These are phyloP conservation scores for Kodamaea neixiangensis DNA, from an alignment of 805 yeast species.

Conservation along the genomic window DNA sequence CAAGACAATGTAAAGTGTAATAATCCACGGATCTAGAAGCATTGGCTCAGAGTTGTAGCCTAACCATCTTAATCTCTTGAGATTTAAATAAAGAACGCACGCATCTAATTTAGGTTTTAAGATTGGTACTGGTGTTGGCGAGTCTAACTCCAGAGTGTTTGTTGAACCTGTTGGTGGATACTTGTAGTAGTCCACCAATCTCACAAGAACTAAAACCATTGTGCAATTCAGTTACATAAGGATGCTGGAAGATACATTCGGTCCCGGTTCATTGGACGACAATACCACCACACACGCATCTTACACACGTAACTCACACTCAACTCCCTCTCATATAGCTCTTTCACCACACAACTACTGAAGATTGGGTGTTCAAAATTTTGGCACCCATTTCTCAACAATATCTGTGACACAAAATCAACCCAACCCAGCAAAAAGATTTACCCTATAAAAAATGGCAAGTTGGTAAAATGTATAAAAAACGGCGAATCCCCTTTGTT, in stretches of 20 bases:
- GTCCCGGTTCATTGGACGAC: too few relatives aligned
- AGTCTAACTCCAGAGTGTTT: neutral
- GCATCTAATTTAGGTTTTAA: neutral
- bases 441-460: neutral
- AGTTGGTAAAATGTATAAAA: neutral
- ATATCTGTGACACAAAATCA: neutral
- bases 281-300: too few relatives aligned
- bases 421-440: neutral
- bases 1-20: too few relatives aligned
- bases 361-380: neutral
- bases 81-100: neutral
- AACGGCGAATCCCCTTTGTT: neutral
- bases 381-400: neutral
- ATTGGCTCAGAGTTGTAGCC: neutral
- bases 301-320: neutral
- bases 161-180: neutral
- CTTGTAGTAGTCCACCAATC: neutral
- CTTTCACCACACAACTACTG: neutral
- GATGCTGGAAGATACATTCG: too few relatives aligned
- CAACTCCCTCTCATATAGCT: neutral
- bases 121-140: neutral
- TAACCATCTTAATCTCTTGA: neutral
- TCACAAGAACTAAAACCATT: too few relatives aligned
- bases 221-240: too few relatives aligned
- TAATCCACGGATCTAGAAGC: neutral